phyloP scores from a whole-genome alignment of 2,329 filamentous ascomycete genomes.

The Nannizzia gypsea region DNA sequence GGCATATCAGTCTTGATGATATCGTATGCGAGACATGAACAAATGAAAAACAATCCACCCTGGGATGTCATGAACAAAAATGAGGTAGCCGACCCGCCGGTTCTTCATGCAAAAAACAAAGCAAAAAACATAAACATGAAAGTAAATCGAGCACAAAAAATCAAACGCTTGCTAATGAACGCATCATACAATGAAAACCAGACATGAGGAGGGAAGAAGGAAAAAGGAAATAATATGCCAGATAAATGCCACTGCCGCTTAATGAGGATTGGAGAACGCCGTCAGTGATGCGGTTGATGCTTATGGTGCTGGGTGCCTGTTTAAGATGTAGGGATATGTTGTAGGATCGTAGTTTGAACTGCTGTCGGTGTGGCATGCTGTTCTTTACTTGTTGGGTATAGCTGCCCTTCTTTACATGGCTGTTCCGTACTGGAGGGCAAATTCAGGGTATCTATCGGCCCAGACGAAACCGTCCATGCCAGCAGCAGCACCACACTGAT shows the following conservation, averaged over 20 bases:
- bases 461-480: slow-evolving; percentile 72
- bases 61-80: slow-evolving; percentile 19
- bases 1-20: slow-evolving; percentile 40
- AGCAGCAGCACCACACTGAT: slow-evolving; percentile 66
- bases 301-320: neutral
- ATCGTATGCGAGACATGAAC: slow-evolving; percentile 31
- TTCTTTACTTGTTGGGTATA: slow-evolving; percentile 13
- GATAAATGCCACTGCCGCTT: slow-evolving; percentile 24
- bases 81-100: slow-evolving; percentile 38
- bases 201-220: slow-evolving; percentile 24
- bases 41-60: slow-evolving; percentile 24
- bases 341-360: neutral
- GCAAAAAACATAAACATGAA: slow-evolving; percentile 17
- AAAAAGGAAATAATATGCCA: slow-evolving; percentile 29
- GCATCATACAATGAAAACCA: slow-evolving; percentile 30
- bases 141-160: slow-evolving; percentile 27
- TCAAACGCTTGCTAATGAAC: slow-evolving; percentile 39
- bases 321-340: neutral
- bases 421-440: slow-evolving; percentile 56
- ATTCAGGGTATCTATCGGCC: slow-evolving; percentile 68
- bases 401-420: slow-evolving; percentile 56
- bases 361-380: slow-evolving; percentile 21
- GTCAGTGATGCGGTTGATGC: slow-evolving; percentile 42
- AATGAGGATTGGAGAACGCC: slow-evolving; percentile 40
- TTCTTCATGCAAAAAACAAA: slow-evolving; percentile 31